Percentiles rank a stretch among this genome's conserved stretches.
These are phyloP conservation scores for Phytophthora constricta DNA, from an alignment of 352 stramenopile species.

Conservation along the genomic window DNA sequence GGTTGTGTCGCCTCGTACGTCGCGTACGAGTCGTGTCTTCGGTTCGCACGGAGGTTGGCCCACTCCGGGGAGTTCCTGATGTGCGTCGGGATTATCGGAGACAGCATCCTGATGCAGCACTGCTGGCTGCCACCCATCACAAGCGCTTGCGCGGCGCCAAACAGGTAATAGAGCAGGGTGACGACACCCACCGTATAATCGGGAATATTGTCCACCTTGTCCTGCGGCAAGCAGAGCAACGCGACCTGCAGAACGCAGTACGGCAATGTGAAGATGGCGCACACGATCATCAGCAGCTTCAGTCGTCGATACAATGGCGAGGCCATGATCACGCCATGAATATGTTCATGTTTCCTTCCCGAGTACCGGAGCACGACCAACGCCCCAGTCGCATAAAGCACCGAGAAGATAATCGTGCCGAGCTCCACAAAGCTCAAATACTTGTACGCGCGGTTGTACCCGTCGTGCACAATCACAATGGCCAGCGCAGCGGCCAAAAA, in stretches of 20 bases:
- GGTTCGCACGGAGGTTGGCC: conserved; percentile 34
- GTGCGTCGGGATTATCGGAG: conserved; percentile 59
- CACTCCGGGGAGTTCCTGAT: conserved; percentile 64
- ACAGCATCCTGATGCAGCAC: conserved; percentile 62
- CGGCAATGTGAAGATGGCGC: conserved; percentile 68
- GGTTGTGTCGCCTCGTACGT: conserved; percentile 41
- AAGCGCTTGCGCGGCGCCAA: conserved; percentile 64
- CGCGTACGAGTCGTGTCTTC: conserved; percentile 47
- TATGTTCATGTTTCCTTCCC: conserved; percentile 72
- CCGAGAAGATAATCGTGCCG: conserved; percentile 50
- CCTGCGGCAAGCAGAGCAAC: conserved; percentile 47
- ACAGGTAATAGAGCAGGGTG: conserved; percentile 74
- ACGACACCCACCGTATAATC: conserved; percentile 62
- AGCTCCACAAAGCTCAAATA: conserved; percentile 67
- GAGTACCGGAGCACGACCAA: conserved; percentile 51
- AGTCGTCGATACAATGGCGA: conserved; percentile 73
- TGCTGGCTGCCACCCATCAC: conserved; percentile 75
- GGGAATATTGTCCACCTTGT: conserved; percentile 53
- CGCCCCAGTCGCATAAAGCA: conserved; percentile 50
- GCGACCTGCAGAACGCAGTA: conserved; percentile 62
- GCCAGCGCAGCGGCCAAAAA: conserved; percentile 46
- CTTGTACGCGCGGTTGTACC: conserved; percentile 58
- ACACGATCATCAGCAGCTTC: conserved; percentile 74
- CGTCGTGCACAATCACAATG: conserved; percentile 53
- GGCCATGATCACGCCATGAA: conserved; percentile 69